These are phyloP conservation scores for Hyaloperonospora brassicae DNA, from an alignment of 352 stramenopile species.

Conservation along the genomic window DNA sequence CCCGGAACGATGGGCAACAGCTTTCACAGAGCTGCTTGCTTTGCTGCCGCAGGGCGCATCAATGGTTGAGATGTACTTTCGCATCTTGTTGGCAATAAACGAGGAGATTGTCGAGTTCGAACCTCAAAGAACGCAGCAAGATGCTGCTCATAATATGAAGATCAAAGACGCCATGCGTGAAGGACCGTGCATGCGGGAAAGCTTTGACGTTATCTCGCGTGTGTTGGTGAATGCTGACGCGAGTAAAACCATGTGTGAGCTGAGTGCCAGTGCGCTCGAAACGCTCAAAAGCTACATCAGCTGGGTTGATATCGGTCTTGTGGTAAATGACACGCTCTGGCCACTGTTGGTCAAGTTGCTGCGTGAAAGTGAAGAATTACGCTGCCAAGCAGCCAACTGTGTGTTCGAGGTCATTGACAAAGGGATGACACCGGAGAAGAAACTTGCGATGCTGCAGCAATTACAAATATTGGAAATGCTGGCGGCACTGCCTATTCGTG, in stretches of 20 bases:
- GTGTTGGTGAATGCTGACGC: constrained; percentile 65
- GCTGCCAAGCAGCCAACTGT: constrained; percentile 69
- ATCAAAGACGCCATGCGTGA: constrained; percentile 87
- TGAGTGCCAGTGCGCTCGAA: constrained; percentile 64
- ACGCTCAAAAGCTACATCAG: constrained; percentile 81
- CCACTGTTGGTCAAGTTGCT: constrained; percentile 71
- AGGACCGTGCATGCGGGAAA: constrained; percentile 61
- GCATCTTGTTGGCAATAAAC: constrained; percentile 84
- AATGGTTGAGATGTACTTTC: constrained; percentile 88
- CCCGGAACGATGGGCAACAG: constrained; percentile 71
- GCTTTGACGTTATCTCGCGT: constrained; percentile 77
- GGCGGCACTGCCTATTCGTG: constrained; percentile 44
- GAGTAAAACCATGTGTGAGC: constrained; percentile 55
- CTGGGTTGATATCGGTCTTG: constrained; percentile 78
- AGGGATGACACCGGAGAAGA: constrained; percentile 79
- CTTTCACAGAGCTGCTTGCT: constrained; percentile 79
- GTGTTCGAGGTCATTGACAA: constrained; percentile 85
- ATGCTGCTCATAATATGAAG: constrained; percentile 68
- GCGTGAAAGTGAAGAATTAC: constrained; percentile 42
- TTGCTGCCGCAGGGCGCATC: constrained; percentile 61
- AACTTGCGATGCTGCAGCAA: constrained; percentile 65
- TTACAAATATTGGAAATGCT: constrained; percentile 63
- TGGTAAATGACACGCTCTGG: constrained; percentile 79
- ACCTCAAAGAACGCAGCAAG: constrained; percentile 43
- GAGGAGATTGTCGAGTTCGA: constrained; percentile 89